These are phyloP conservation scores for Sordariomycetes sp. DNA, from an alignment of 2,329 filamentous ascomycete genomes.

Conservation along the genomic window DNA sequence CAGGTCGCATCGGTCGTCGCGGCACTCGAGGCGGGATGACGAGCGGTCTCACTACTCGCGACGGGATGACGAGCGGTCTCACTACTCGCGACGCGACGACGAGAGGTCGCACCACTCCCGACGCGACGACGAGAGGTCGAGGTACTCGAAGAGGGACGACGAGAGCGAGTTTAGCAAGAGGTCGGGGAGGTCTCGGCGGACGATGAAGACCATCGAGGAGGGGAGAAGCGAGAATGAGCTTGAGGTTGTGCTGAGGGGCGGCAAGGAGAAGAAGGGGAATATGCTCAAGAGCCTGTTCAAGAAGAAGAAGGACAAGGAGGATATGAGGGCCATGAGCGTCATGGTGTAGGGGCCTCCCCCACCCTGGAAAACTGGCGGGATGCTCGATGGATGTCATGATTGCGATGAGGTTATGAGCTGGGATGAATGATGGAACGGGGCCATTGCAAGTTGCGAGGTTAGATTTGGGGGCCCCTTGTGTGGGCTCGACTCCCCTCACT, in stretches of 20 bases:
- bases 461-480: too few relatives aligned
- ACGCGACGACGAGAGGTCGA: constrained; percentile 13
- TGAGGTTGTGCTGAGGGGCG: constrained; percentile 29
- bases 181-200: constrained; percentile 20
- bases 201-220: constrained; percentile 13
- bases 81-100: constrained; percentile 8
- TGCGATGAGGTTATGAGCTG: too few relatives aligned
- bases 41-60: background rate
- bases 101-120: background rate
- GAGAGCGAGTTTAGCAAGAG: constrained; percentile 22
- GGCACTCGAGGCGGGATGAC: too few relatives aligned
- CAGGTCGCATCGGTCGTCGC: constrained; percentile 7
- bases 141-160: constrained; percentile 12
- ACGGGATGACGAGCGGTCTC: constrained; percentile 8
- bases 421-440: too few relatives aligned
- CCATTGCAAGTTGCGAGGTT: too few relatives aligned
- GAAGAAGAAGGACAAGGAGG: constrained; percentile 32
- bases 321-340: constrained; percentile 1
- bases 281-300: constrained; percentile 47
- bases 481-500: too few relatives aligned
- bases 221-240: constrained; percentile 18
- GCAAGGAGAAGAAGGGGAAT: constrained; percentile 30
- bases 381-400: too few relatives aligned
- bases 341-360: constrained; percentile 8
- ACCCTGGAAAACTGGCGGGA: background rate